Percentiles rank a stretch among this genome's conserved stretches.
These are phyloP conservation scores for Globisporangium heterothallicum DNA, from an alignment of 352 stramenopile genomes.

Conservation along the genomic window DNA sequence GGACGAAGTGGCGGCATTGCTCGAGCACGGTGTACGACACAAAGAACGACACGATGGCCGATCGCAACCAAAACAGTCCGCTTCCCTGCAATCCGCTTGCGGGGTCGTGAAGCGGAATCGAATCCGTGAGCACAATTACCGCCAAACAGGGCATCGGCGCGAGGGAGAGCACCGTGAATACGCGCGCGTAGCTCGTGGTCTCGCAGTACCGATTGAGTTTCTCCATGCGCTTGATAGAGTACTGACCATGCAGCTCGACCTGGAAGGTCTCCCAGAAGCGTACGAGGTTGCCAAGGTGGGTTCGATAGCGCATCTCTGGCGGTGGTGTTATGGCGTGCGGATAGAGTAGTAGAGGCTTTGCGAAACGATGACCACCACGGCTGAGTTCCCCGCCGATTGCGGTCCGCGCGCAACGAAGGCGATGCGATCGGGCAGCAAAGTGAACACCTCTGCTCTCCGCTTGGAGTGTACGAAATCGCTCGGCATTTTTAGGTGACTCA, in stretches of 20 bases:
- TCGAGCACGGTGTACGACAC: constrained; percentile 14
- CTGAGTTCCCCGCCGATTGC: too few relatives aligned
- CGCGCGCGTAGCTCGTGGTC: neutral
- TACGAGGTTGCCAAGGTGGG: too few relatives aligned
- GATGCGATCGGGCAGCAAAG: too few relatives aligned
- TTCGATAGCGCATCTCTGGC: too few relatives aligned
- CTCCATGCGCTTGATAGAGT: neutral
- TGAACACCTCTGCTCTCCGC: too few relatives aligned
- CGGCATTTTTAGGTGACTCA: too few relatives aligned
- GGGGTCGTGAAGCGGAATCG: neutral
- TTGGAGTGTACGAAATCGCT: too few relatives aligned
- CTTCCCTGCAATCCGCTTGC: neutral
- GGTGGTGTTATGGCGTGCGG: too few relatives aligned
- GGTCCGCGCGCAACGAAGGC: too few relatives aligned
- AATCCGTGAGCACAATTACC: constrained; percentile 1
- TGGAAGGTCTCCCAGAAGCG: neutral
- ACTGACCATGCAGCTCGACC: neutral
- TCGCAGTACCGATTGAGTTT: neutral
- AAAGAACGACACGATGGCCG: constrained; percentile 14
- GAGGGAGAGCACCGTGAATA: neutral
- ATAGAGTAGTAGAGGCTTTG: too few relatives aligned
- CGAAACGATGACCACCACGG: too few relatives aligned
- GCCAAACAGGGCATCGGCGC: neutral
- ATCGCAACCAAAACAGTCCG: constrained; percentile 4
- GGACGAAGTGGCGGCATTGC: constrained; percentile 20